Conservation (phyloP, 495 filamentous ascomycete genomes). For the Hyaloscypha bicolor region DNA sequence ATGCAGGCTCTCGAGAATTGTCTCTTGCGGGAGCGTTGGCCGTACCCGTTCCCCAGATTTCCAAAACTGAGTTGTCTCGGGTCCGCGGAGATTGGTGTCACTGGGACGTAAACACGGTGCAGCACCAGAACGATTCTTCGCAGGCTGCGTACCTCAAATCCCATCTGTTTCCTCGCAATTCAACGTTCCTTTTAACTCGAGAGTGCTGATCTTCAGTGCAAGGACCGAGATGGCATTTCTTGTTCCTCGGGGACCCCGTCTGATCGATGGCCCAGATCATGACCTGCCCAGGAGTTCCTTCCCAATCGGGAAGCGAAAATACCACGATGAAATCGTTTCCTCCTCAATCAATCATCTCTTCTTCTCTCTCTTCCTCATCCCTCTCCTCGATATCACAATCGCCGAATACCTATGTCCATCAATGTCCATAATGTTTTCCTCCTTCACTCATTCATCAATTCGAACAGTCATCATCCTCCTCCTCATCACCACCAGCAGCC, state of each 20-base stretch:
- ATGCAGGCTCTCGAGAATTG: not conserved
- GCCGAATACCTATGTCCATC: not conserved
- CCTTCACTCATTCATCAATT: not conserved
- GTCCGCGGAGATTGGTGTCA: not conserved
- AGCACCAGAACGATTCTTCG: not conserved
- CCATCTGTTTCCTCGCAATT: too few relatives aligned
- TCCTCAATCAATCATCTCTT: not conserved
- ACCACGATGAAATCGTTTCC: not conserved
- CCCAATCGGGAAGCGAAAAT: not conserved
- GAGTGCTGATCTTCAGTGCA: not conserved
- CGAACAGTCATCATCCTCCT: not conserved
- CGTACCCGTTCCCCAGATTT: too few relatives aligned
- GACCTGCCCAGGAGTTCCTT: not conserved
- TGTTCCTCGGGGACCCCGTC: not conserved
- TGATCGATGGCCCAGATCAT: not conserved
- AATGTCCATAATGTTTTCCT: not conserved
- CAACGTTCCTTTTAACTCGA: too few relatives aligned
- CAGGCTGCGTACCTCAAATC: too few relatives aligned
- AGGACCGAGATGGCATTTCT: not conserved
- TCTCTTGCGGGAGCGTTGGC: too few relatives aligned
- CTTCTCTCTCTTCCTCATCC: not conserved
- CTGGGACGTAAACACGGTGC: not conserved
- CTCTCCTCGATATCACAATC: not conserved
- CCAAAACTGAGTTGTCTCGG: too few relatives aligned
- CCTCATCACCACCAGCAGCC: conserved; percentile 8